These are phyloP conservation scores for Suillus hirtellus DNA, from an alignment of 768 basidiomycete genomes.

Conservation along the genomic window DNA sequence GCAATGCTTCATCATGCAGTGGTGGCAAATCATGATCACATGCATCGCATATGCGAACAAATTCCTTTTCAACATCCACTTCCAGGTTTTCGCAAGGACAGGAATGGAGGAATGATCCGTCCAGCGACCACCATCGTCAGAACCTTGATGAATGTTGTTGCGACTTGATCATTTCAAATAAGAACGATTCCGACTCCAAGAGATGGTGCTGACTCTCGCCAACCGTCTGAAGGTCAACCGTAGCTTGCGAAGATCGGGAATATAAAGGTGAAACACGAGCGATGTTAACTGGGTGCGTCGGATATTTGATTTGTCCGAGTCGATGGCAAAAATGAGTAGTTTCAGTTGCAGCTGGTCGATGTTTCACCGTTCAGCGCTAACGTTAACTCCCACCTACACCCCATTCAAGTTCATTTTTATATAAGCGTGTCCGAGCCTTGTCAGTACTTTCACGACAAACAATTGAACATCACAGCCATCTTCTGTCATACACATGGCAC, in stretches of 20 bases:
- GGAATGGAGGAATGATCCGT: slow-evolving; percentile 17
- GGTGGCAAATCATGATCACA: background rate
- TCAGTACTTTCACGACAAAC: too few species aligned
- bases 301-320: slow-evolving; percentile 45
- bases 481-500: too few species aligned
- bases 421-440: background rate
- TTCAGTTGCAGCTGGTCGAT: slow-evolving; percentile 37
- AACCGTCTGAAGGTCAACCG: slow-evolving; percentile 37
- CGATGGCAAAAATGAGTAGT: slow-evolving; percentile 49
- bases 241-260: slow-evolving; percentile 49
- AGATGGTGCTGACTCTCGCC: background rate
- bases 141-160: slow-evolving; percentile 8
- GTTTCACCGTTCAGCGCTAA: too few species aligned
- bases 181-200: background rate
- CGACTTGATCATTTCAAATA: background rate
- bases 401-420: slow-evolving; percentile 28
- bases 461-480: too few species aligned
- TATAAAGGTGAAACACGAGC: slow-evolving; percentile 49
- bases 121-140: slow-evolving; percentile 29
- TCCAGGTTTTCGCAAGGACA: slow-evolving; percentile 13
- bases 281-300: slow-evolving; percentile 62
- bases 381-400: too few species aligned
- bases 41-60: background rate
- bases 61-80: background rate
- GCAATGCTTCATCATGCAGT: background rate